Base-by-base conservation (phyloP, 139 green algal species). In the Haematococcus sp. region DNA sequence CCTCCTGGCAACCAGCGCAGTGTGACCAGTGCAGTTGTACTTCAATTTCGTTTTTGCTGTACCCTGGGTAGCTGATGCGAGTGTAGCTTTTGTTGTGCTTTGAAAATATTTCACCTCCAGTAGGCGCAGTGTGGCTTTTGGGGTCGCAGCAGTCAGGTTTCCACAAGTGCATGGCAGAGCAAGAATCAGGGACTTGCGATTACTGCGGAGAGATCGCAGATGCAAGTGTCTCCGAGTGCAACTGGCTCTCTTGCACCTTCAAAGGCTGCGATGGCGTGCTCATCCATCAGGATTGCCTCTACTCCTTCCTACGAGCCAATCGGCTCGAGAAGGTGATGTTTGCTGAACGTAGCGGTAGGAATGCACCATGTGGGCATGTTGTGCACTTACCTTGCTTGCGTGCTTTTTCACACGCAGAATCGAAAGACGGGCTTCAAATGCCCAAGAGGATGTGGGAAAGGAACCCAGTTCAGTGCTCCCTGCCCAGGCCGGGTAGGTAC, bases 371-470 rank as follows among this genome's bases (percentile, higher is more conserved):
- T 17, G 19, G 9, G 25, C 40, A 49, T 49, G 40, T 11, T 49
- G 11, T 49, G 40, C 40, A 49, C 40, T 11, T 7, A 49, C 40
- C 7, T 11, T 49, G 40, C n/a, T n/a, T 49, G 40, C 40, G 7
- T 49, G 40, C 40, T 49, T 49, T 49, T 19, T 49, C 7, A 49
- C 40, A 32, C 33, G 69, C 55, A 60, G 83, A 96, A 94, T 71
- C 77, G 93, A 25, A 97, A 97, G 71, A 97, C 91, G 27, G 93
- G 93, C 33, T 97, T 97, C 70, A 91, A 90, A 30, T 97, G 93
- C 71, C 93, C 93, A 1, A 61, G 93, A 23, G 93, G 93, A 23
- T 93, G 83, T 59, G 88, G 93, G 25, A 96, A 95, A 76, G 81
- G 74, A 17, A 91, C 78, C 2, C 68, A 52, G 9, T 91, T 82